Conservation (phyloP, 2,329 filamentous ascomycete species). For the Hymenoscyphus repandus region DNA sequence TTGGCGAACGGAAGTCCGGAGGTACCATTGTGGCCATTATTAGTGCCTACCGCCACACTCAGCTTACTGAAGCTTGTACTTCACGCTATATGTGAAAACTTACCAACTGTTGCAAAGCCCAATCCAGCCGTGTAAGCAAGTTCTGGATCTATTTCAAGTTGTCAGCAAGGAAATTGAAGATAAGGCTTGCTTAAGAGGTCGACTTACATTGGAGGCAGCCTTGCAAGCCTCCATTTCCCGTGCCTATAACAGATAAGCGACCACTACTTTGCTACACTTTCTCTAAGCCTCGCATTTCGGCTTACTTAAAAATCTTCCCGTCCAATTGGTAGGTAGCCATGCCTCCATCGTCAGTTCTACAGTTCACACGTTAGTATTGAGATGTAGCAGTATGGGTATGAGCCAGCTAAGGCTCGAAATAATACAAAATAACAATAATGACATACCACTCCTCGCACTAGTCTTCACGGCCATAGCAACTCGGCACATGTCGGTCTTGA, state of each 20-base stretch:
- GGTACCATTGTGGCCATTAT: slow-evolving; percentile 28
- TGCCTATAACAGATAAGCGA: neutral
- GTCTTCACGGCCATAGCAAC: slow-evolving; percentile 8
- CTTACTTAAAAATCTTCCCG: slow-evolving; percentile 36
- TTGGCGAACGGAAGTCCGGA: slow-evolving; percentile 18
- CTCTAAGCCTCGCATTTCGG: neutral
- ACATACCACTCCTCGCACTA: slow-evolving; percentile 1
- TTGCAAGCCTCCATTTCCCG: slow-evolving; percentile 22
- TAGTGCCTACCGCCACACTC: slow-evolving; percentile 12
- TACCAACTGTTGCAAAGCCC: slow-evolving; percentile 24
- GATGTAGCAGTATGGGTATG: neutral
- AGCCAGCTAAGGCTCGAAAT: neutral
- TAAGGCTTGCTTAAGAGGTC: neutral
- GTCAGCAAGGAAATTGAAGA: neutral
- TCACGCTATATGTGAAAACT: neutral
- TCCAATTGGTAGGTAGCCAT: slow-evolving; percentile 36
- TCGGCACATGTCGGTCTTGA: slow-evolving; percentile 7
- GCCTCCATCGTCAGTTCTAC: slow-evolving; percentile 21
- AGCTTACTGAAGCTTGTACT: neutral
- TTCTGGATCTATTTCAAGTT: slow-evolving; percentile 11
- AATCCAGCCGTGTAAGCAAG: slow-evolving; percentile 16
- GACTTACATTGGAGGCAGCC: slow-evolving; percentile 23
- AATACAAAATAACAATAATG: neutral
- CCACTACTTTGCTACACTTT: neutral
- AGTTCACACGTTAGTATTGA: neutral